Evolutionary conservation across 2,329 filamentous ascomycete species (phyloP), one percentile per base, ranked within the genome.

Genomic region (Diaporthe batatas): DNA sequence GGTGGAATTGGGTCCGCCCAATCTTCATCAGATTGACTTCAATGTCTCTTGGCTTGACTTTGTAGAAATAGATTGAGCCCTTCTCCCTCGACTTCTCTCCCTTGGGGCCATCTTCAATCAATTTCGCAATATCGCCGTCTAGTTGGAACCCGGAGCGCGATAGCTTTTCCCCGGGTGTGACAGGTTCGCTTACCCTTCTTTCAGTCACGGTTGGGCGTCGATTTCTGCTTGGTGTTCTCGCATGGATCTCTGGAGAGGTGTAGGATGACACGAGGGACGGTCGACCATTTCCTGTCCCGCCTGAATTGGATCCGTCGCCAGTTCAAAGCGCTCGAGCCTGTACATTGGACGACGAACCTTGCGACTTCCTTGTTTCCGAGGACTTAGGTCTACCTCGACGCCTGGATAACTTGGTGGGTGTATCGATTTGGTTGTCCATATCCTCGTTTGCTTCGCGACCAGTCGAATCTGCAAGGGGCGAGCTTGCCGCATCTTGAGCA

Each of bases 11-110:
- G 21, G 57, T 59, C 36, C 36, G 36, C 21, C 57, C 57, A 5
- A 59, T 44, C 36, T 59, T 59, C n/a, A 59, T 3, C 14, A 59
- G 36, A 7, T 14, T 36, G 3, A 59, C 6, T n/a, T 59, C 36
- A 16, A 12, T 29, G 14, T n/a, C 36, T 44, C 57, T 25, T 42
- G 57, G 36, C 18, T 11, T 59, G 57, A 59, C 57, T 29, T 42
- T 59, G 57, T 25, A 59, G 57, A 59, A 42, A n/a, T 59, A 59
- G 18, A 44, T 59, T 12, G 57, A 42, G 1, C 57, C 57, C 3
- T 25, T 59, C 55, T 42, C 57, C 12, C 39, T 59, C 21, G 5
- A n/a, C 6, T 14, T 58, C 3, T 39, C 36, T 25, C 11, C 39
- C 18, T 23, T 23, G 6, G 57, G 57, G 11, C 57, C 57, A 6